Evolutionary conservation across 2,329 filamentous ascomycete species (phyloP).

Genomic region (Fusarium sambucinum): DNA sequence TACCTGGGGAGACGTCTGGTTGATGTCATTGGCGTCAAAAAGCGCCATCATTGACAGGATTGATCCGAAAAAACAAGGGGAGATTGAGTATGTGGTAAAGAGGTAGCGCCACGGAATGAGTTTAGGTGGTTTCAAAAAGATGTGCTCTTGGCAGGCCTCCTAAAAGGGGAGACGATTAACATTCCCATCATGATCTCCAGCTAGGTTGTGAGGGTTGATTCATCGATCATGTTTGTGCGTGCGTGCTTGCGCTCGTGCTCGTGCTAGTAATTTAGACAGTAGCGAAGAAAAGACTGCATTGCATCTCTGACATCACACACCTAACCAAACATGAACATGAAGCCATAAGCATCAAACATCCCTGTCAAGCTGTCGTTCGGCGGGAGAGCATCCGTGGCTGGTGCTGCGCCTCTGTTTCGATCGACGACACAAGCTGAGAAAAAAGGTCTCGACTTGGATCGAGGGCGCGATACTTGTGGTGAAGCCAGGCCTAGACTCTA

Average conservation of each 20-base stretch:
- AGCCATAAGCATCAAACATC: constrained; percentile 10
- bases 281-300: neutral
- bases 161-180: constrained; percentile 31
- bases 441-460: constrained; percentile 17
- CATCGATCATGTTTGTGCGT: constrained; percentile 18
- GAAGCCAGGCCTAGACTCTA: constrained; percentile 22
- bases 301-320: constrained; percentile 39
- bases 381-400: constrained; percentile 35
- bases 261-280: neutral
- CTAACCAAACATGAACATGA: neutral
- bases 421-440: constrained; percentile 29
- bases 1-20: neutral
- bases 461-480: neutral
- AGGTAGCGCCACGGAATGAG: constrained; percentile 33
- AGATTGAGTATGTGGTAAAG: constrained; percentile 6
- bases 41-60: constrained; percentile 21
- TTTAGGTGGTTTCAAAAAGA: constrained; percentile 20
- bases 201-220: constrained; percentile 28
- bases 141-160: constrained; percentile 23
- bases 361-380: constrained; percentile 34
- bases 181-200: constrained; percentile 39
- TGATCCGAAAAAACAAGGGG: constrained; percentile 17
- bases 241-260: neutral
- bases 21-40: constrained; percentile 41
- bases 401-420: constrained; percentile 19